These are phyloP conservation scores for Penicillium sp. DNA, from an alignment of 2,329 filamentous ascomycete genomes.

Conservation along the genomic window DNA sequence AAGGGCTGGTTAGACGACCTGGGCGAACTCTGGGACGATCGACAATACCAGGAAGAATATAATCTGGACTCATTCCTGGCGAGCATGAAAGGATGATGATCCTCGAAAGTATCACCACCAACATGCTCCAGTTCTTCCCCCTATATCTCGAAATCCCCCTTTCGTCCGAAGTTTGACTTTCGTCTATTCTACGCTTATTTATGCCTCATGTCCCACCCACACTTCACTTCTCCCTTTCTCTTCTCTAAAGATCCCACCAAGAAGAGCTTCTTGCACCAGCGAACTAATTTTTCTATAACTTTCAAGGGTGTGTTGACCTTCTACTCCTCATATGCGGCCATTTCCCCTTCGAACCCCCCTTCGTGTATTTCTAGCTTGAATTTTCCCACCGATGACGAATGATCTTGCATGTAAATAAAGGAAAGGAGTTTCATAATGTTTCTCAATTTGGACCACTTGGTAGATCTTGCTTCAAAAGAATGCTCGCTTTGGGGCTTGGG, in stretches of 20 bases:
- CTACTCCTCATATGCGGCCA: background rate
- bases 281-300: background rate
- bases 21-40: slow-evolving; percentile 95
- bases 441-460: background rate
- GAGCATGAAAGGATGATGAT: slow-evolving; percentile 70
- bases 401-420: slow-evolving; percentile 29
- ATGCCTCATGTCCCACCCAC: slow-evolving; percentile 12
- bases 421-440: slow-evolving; percentile 8
- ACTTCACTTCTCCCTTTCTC: slow-evolving; percentile 1
- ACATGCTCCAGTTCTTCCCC: background rate
- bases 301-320: slow-evolving; percentile 5
- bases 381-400: slow-evolving; percentile 13
- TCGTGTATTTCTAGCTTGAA: slow-evolving; percentile 30
- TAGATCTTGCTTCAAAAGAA: background rate
- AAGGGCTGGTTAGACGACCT: slow-evolving; percentile 95
- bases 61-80: slow-evolving; percentile 94
- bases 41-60: slow-evolving; percentile 97
- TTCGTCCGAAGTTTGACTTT: background rate
- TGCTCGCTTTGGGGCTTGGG: no score
- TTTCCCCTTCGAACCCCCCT: slow-evolving; percentile 12
- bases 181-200: background rate
- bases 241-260: background rate
- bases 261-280: background rate
- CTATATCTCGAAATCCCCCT: background rate
- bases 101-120: background rate